phyloP scores from a whole-genome alignment of 331 rosid species.

The Erythrophleum ivorense region DNA sequence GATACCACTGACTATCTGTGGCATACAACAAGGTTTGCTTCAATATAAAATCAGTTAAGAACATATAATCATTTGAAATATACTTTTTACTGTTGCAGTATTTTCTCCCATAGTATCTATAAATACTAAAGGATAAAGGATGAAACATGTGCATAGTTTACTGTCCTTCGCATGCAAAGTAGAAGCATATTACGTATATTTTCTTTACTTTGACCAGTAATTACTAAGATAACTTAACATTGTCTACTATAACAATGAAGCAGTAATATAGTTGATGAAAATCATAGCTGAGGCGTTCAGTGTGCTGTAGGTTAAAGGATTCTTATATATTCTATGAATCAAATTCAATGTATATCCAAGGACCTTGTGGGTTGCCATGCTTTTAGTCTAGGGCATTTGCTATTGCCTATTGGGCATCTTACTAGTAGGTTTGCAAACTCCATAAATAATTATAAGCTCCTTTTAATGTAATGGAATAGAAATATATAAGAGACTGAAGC shows the following conservation, averaged over 20 bases:
- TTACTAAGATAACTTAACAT: not conserved
- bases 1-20: slow-evolving; percentile 92
- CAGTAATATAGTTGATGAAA: not conserved
- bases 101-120: not conserved
- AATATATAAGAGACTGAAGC: slow-evolving; percentile 22
- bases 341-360: not conserved
- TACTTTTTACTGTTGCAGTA: not conserved
- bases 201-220: not conserved
- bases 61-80: not conserved
- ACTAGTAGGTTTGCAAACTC: not conserved
- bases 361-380: not conserved
- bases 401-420: not conserved
- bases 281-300: not conserved
- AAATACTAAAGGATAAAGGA: not conserved
- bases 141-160: slow-evolving; percentile 6
- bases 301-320: not conserved
- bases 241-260: slow-evolving; percentile 2
- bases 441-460: slow-evolving; percentile 12
- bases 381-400: slow-evolving; percentile 13
- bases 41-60: not conserved
- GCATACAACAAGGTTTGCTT: slow-evolving; percentile 89
- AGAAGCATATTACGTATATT: not conserved
- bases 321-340: slow-evolving; percentile 8
- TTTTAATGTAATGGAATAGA: slow-evolving; percentile 21
- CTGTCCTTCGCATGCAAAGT: not conserved